phyloP scores from a whole-genome alignment of 306 rosid species.

The Chamaecrista fasciculata region DNA sequence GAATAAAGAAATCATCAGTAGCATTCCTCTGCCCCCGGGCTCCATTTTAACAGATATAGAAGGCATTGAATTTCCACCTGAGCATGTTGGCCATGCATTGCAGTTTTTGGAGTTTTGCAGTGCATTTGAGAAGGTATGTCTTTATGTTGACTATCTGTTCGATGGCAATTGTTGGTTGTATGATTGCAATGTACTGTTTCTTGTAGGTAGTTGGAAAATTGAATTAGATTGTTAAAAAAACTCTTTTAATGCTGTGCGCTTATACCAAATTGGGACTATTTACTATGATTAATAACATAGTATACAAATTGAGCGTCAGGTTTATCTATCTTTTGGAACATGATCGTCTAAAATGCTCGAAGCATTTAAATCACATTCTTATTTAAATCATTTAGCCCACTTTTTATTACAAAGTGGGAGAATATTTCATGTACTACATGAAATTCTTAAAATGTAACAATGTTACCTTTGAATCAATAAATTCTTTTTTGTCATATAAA shows the following conservation, averaged over 20 bases:
- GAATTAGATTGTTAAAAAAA: background rate
- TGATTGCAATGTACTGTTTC: background rate
- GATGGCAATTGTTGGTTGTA: background rate
- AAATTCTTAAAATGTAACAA: background rate
- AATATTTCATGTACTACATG: background rate
- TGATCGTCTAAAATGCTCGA: background rate
- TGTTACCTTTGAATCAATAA: background rate
- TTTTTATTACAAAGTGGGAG: background rate
- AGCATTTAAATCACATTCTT: constrained; percentile 1
- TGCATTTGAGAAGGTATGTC: constrained; percentile 68
- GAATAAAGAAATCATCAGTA: constrained; percentile 6
- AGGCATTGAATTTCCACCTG: constrained; percentile 50
- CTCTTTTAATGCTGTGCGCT: background rate
- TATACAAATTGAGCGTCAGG: background rate
- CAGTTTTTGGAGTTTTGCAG: constrained; percentile 78
- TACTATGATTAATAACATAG: background rate
- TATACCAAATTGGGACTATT: background rate
- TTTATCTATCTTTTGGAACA: background rate
- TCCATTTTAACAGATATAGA: constrained; percentile 39
- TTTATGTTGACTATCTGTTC: background rate
- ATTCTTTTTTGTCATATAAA: background rate
- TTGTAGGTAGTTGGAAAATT: background rate
- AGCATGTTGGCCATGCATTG: constrained; percentile 67
- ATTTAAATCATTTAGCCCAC: background rate
- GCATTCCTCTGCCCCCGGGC: constrained; percentile 52